Evolutionary conservation across 106 monocot genomes (phyloP).

Genomic region (Alisma plantagoaquatica): DNA sequence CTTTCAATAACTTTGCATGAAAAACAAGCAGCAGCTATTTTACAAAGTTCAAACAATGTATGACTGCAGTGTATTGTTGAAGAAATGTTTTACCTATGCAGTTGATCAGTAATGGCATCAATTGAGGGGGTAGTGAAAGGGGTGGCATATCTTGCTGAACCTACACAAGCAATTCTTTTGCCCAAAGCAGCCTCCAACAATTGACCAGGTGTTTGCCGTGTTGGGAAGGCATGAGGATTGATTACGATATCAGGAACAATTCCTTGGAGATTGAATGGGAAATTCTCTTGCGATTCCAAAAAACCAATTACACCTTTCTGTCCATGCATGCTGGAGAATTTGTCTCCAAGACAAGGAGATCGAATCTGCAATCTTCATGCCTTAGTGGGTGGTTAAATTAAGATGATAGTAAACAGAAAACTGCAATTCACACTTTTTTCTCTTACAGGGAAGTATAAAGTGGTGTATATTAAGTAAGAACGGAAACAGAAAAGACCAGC

Average conservation of each 20-base stretch:
- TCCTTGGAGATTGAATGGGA: constrained; percentile 73
- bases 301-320: constrained; percentile 97
- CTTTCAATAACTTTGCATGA: too few species aligned
- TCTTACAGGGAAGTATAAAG: too few species aligned
- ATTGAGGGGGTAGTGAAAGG: constrained; percentile 85
- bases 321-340: constrained; percentile 99
- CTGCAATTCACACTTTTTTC: too few species aligned
- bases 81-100: constrained; percentile 56
- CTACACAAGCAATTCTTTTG: constrained; percentile 69
- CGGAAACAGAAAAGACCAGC: too few species aligned
- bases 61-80: neutral
- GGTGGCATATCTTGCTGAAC: constrained; percentile 52
- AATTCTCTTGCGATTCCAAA: constrained; percentile 91
- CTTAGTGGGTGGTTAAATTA: too few species aligned
- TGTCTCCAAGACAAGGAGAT: constrained; percentile 76
- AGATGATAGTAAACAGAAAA: too few species aligned
- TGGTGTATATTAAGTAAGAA: too few species aligned
- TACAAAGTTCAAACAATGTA: too few species aligned
- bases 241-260: constrained; percentile 98
- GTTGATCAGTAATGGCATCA: constrained; percentile 71
- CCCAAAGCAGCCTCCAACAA: constrained; percentile 88
- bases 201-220: constrained; percentile 94
- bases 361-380: constrained; percentile 45
- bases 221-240: constrained; percentile 94
- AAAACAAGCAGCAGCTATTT: too few species aligned